These are phyloP conservation scores for Carex arenaria DNA, from an alignment of 202 grass and related monocot species.

Conservation along the genomic window DNA sequence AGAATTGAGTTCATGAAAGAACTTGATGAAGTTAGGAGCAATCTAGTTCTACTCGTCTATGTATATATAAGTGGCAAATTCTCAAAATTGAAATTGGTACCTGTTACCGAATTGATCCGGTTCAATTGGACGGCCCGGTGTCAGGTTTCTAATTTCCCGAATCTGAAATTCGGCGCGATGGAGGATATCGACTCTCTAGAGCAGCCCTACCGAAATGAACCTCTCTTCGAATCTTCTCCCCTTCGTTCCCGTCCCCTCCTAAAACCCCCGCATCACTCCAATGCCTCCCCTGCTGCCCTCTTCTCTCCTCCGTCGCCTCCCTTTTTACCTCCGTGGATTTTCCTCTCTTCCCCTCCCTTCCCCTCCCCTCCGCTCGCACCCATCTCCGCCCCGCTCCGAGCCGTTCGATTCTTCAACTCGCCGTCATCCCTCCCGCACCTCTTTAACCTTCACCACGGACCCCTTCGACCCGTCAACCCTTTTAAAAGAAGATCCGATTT, in stretches of 20 bases:
- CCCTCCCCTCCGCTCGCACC: background rate
- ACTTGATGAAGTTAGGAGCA: too few relatives aligned
- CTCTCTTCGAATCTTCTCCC: background rate
- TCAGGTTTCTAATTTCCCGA: too few relatives aligned
- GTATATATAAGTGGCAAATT: too few relatives aligned
- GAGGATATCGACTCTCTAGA: too few relatives aligned
- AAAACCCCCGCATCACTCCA: background rate
- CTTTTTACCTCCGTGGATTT: constrained; percentile 12
- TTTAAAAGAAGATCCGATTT: constrained; percentile 73
- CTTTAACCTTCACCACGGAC: constrained; percentile 23
- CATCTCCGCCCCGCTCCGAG: background rate
- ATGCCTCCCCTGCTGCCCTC: constrained; percentile 27
- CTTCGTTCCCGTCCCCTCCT: background rate
- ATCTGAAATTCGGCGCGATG: too few relatives aligned
- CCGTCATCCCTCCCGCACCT: constrained; percentile 23
- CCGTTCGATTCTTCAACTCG: constrained; percentile 28
- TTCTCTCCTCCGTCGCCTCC: constrained; percentile 37
- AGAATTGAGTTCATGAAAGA: too few relatives aligned
- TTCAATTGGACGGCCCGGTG: too few relatives aligned
- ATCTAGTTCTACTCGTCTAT: too few relatives aligned
- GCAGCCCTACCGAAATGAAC: too few relatives aligned
- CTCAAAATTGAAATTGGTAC: too few relatives aligned
- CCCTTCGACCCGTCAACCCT: constrained; percentile 64
- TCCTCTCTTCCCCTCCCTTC: background rate
- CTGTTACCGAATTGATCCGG: too few relatives aligned